Conservation (phyloP, 768 basidiomycete species). For the Kwoniella botswanensis region DNA sequence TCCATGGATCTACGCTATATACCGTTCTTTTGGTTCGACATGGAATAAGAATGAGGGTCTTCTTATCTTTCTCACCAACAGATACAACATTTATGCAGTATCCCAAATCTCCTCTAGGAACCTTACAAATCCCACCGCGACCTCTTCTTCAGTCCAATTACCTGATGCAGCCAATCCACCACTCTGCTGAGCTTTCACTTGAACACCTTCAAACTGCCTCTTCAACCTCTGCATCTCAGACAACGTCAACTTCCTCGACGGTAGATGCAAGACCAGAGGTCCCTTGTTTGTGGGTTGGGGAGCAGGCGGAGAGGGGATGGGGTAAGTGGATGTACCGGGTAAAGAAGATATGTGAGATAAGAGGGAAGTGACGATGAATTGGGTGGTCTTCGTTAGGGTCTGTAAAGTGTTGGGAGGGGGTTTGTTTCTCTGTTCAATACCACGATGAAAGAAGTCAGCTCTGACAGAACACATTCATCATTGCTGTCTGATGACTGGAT, state of each 20-base stretch:
- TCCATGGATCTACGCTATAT: no score
- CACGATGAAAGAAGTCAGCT: conserved; percentile 1
- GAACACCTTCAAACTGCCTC: conserved; percentile 85
- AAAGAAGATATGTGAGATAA: conserved; percentile 66
- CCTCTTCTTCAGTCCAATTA: conserved; percentile 50
- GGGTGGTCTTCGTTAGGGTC: conserved; percentile 77
- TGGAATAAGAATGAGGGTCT: no score
- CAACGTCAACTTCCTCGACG: conserved; percentile 71
- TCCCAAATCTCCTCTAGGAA: conserved; percentile 59
- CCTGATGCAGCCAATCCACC: conserved; percentile 50
- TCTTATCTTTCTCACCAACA: no score
- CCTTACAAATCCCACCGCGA: conserved; percentile 58
- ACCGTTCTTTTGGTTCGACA: no score
- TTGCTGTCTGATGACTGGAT: no score
- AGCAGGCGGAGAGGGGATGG: conserved; percentile 62
- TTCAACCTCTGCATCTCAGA: conserved; percentile 87
- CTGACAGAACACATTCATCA: no score
- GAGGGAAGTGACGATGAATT: conserved; percentile 72
- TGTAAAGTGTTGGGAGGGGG: conserved; percentile 88
- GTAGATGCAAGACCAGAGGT: conserved; percentile 64
- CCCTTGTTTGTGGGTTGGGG: conserved; percentile 30
- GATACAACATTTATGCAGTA: conserved; percentile 16
- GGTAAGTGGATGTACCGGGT: conserved; percentile 65
- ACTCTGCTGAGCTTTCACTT: conserved; percentile 71
- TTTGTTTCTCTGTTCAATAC: conserved; percentile 67